Base-by-base conservation (phyloP, 306 rosid genomes). In the Trichosanthes truncata region DNA sequence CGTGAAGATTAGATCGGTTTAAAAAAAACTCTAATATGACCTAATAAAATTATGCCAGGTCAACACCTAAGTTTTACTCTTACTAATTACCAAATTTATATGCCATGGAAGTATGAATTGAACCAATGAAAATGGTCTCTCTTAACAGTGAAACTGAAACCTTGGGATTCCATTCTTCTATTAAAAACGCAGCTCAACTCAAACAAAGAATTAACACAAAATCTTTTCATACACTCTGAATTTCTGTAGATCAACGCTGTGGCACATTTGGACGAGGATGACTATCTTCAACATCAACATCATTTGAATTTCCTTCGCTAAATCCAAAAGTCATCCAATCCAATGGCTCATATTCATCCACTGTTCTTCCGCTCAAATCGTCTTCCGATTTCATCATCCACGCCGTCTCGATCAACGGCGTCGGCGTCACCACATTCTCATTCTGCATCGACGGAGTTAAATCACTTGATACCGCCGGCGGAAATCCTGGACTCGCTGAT, bases 281-380 rank as follows among this genome's bases (percentile, higher is more conserved):
- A 25, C 77, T 72, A 45, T 72, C 77, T 72, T 72, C 77, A 26
- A 72, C 18, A 72, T 72, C 57, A 72, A 45, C 10, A 15, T 45
- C 33, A 23, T 72, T 7, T 72, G 40, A 45, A 11, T 72, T 45
- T 72, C 57, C 57, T 10, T 46, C 57, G 1, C 6, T 7, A 4
- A 45, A 45, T 14, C 43, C 74, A 4, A 66, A 66, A 3, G 25
- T 9, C 74, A 36, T 66, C 77, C 77, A 72, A 72, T 72, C 57
- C 77, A 25, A 72, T 7, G 77, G 38, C 6, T 48, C 77, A 25
- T 72, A 23, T 2, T 72, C 52, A 13, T 72, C 77, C n/a, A 72
- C 56, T 72, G 57, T 45, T 41, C 21, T 26, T 3, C 57, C 77
- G 4, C 6, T 41, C 57, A 45, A 23, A 45, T 33, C 33, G 52